A percentile compares a stretch with the other conserved stretches of the same genome.
Evolutionary conservation across 2,329 filamentous ascomycete species (phyloP).

Genomic region (Cordyceps javanica): DNA sequence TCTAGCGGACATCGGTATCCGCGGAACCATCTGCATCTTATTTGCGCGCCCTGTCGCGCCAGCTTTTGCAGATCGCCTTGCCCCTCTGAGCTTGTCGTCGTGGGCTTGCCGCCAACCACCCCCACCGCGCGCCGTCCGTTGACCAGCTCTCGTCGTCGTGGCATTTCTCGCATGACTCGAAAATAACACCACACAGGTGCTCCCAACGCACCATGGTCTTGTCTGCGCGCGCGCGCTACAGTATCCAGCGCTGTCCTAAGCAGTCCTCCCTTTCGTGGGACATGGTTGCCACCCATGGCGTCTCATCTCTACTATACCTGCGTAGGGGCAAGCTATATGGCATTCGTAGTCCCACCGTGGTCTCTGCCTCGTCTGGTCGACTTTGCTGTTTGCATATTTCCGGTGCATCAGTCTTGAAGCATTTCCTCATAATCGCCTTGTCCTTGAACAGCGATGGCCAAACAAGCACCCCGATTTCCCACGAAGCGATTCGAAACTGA

Average conservation of each 20-base stretch:
- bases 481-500: slow-evolving; percentile 68
- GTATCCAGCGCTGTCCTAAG: slow-evolving; percentile 38
- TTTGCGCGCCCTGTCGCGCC: background rate
- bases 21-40: background rate
- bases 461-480: slow-evolving; percentile 76
- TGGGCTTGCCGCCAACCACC: background rate
- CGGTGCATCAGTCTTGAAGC: slow-evolving; percentile 59
- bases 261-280: slow-evolving; percentile 57
- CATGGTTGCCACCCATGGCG: slow-evolving; percentile 70
- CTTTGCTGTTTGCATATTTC: background rate
- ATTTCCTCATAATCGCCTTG: slow-evolving; percentile 56
- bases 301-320: slow-evolving; percentile 55
- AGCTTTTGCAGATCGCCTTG: background rate
- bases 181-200: too few species aligned
- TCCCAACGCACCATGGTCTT: too few species aligned
- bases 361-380: slow-evolving; percentile 19
- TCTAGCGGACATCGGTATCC: background rate
- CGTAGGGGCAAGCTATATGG: slow-evolving; percentile 77
- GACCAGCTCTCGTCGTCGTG: too few species aligned
- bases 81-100: too few species aligned
- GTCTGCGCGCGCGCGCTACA: background rate
- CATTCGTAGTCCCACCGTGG: slow-evolving; percentile 64
- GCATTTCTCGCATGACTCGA: too few species aligned
- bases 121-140: background rate
- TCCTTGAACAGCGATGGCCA: slow-evolving; percentile 61